Percentiles rank a stretch among this genome's conserved stretches.
Evolutionary conservation across 345 rosid genomes (phyloP).

Genomic region (Eucalyptus regnans): DNA sequence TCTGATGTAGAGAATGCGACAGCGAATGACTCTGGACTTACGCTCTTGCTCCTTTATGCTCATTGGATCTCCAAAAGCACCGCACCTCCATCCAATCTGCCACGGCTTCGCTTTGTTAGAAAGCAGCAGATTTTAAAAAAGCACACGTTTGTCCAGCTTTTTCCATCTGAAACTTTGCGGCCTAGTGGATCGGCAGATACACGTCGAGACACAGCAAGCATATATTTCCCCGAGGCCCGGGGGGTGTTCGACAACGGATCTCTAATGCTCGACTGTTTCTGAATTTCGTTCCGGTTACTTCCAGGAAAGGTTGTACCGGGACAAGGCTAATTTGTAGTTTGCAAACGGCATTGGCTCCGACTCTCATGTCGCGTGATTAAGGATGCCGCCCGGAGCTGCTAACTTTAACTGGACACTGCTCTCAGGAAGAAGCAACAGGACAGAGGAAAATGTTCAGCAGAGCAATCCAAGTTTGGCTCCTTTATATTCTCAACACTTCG

Average conservation of each 20-base stretch:
- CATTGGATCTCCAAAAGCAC: background rate
- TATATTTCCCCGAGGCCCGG: background rate
- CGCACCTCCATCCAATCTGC: background rate
- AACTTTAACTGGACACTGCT: background rate
- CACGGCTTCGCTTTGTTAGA: background rate
- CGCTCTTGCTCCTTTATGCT: background rate
- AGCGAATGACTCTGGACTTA: background rate
- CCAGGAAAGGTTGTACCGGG: background rate
- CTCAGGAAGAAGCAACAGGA: background rate
- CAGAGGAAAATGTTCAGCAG: background rate
- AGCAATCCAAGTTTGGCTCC: background rate
- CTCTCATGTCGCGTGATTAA: background rate
- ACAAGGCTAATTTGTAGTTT: background rate
- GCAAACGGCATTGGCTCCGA: background rate
- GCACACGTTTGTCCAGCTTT: background rate
- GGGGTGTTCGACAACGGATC: background rate
- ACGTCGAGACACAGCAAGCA: background rate
- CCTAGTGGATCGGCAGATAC: background rate
- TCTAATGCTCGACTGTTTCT: background rate
- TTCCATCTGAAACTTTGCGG: background rate
- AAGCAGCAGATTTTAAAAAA: background rate
- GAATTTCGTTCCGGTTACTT: background rate
- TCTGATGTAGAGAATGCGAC: background rate
- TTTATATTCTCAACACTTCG: background rate
- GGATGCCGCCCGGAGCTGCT: background rate